Base-by-base conservation (phyloP, 202 grass and related monocot species). In the Digitaria exilis region DNA sequence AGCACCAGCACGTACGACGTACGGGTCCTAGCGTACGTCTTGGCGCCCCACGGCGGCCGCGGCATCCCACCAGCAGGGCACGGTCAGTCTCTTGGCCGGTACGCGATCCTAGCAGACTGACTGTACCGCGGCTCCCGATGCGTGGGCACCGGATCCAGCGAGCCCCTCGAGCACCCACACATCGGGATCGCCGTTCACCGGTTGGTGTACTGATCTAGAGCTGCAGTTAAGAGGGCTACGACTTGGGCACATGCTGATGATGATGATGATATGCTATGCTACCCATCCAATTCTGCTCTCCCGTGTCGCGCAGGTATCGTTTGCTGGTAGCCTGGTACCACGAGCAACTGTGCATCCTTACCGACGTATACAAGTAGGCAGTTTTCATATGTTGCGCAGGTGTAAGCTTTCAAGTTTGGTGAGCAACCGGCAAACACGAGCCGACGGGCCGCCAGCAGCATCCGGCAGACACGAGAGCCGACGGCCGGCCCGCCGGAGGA, bases 21-120 rank as follows among this genome's bases (percentile, higher is more conserved):
- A 39, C 37, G 37, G n/a, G n/a, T n/a, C n/a, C n/a, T n/a, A n/a
- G n/a, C n/a, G n/a, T n/a, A n/a, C n/a, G n/a, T n/a, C n/a, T n/a
- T n/a, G n/a, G n/a, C n/a, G n/a, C n/a, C n/a, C n/a, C 37, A 39
- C 56, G 9, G 24, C 7, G 34, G 35, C 73, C 15, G 34, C 54
- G 22, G 32, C 74, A 21, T n/a, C 57, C 73, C 28, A 29, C 56
- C 57, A 30, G 56, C 74, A 26, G 29, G 29, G 60, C 60, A 64
- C 15, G 29, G 69, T 70, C 41, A 68, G 44, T 71, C 45, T 21
- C 26, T 72, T 72, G 69, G 45, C 48, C 8, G 25, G 69, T 71
- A 51, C 69, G 45, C 46, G 8, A 72, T 32, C 16, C 28, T 2
- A 11, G 5, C 22, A 11, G n/a, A n/a, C n/a, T n/a, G 3, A 1